Conservation (phyloP, 208 protist genomes). For the Porcisia deanei region DNA sequence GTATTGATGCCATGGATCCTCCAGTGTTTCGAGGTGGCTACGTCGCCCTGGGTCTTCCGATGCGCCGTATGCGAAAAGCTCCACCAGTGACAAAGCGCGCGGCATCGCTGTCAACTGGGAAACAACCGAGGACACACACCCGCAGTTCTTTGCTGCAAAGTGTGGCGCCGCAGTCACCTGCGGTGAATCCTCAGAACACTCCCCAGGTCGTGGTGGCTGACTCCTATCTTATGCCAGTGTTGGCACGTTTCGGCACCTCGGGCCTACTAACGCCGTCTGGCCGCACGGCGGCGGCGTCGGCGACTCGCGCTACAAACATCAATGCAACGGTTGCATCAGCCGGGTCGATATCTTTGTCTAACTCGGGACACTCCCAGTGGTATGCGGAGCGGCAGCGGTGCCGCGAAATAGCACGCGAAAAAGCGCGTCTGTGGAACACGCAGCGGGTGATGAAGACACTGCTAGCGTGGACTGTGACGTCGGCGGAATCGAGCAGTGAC, state of each 20-base stretch:
- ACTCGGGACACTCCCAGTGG: constrained; percentile 23
- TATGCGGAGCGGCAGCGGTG: constrained; percentile 45
- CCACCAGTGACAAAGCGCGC: not conserved
- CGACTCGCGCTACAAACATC: not conserved
- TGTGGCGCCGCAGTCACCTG: not conserved
- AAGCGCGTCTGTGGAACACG: constrained; percentile 55
- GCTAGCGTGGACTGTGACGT: constrained; percentile 62
- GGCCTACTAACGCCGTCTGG: not conserved
- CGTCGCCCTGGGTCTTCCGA: constrained; percentile 5
- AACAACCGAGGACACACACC: not conserved
- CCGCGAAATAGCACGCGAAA: constrained; percentile 40
- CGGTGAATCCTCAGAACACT: not conserved
- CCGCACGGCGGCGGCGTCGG: not conserved
- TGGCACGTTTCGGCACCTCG: constrained; percentile 4
- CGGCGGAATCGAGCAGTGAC: not conserved
- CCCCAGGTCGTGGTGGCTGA: constrained; percentile 13
- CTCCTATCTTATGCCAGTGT: constrained; percentile 23
- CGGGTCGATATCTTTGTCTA: not conserved
- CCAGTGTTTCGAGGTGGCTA: not conserved
- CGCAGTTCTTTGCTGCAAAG: not conserved
- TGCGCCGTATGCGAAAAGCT: not conserved
- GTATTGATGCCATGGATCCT: not conserved
- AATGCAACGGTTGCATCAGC: not conserved
- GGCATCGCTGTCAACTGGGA: not conserved
- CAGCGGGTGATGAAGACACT: constrained; percentile 80